Conservation (phyloP, 164 flowering plant genomes). For the Chimonanthus salicifolius region DNA sequence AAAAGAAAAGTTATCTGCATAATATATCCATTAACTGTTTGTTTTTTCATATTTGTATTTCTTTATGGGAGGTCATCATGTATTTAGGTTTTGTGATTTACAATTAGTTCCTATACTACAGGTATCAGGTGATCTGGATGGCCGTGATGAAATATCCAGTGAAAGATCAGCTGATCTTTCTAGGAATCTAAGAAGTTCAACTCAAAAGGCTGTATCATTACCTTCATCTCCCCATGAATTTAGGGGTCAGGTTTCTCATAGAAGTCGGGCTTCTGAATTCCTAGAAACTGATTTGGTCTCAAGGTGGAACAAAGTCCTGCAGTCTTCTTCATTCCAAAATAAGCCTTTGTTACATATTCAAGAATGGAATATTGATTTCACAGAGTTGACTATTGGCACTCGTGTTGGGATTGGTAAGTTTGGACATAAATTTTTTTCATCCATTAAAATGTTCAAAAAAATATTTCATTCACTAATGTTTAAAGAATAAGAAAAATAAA, state of each 20-base stretch:
- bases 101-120: constrained; percentile 13
- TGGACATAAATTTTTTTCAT: neutral
- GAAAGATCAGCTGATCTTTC: constrained; percentile 36
- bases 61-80: neutral
- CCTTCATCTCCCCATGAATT: constrained; percentile 90
- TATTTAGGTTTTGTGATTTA: neutral
- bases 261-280: constrained; percentile 30
- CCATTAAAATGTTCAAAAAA: neutral
- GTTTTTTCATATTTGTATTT: neutral
- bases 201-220: constrained; percentile 78
- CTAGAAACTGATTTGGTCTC: constrained; percentile 47
- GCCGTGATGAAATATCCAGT: constrained; percentile 39
- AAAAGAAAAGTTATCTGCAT: neutral
- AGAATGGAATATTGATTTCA: constrained; percentile 92
- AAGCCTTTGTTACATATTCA: constrained; percentile 71
- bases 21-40: neutral
- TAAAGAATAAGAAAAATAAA: neutral
- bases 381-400: constrained; percentile 88
- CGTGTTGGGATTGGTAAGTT: constrained; percentile 97
- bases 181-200: constrained; percentile 41
- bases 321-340: constrained; percentile 54
- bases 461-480: neutral
- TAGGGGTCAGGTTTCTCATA: constrained; percentile 44
- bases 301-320: constrained; percentile 80
- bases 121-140: constrained; percentile 43